Evolutionary conservation across 2,329 filamentous ascomycete species (phyloP).

Genomic region (Myriosclerotinia scirpicola): DNA sequence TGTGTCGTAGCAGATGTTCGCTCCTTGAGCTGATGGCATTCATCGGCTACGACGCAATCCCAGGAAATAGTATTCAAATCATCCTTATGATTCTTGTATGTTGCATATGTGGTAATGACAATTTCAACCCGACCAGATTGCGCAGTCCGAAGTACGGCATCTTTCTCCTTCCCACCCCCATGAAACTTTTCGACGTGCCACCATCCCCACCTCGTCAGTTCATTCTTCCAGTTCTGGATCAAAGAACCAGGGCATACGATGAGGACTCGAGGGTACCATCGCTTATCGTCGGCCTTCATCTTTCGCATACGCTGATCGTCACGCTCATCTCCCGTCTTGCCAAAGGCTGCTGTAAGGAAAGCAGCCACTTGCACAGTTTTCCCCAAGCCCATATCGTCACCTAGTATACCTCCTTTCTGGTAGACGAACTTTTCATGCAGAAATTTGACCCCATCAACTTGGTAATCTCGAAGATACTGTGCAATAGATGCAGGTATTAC

Average conservation of each 20-base stretch:
- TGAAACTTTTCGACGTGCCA: conserved; percentile 88
- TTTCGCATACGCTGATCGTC: conserved; percentile 88
- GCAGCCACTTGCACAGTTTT: conserved; percentile 97
- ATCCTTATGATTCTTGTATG: conserved; percentile 76
- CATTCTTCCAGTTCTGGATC: conserved; percentile 87
- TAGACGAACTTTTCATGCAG: conserved; percentile 87
- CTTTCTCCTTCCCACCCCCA: conserved; percentile 65
- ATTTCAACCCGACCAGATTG: conserved; percentile 78
- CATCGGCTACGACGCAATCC: conserved; percentile 93
- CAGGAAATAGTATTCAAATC: conserved; percentile 81
- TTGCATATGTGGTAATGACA: conserved; percentile 91
- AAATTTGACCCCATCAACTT: conserved; percentile 81
- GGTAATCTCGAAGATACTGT: conserved; percentile 89
- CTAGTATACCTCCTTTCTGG: conserved; percentile 75
- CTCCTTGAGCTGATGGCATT: conserved; percentile 89
- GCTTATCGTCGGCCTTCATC: conserved; percentile 56
- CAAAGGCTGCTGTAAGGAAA: conserved; percentile 87
- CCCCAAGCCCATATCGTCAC: conserved; percentile 94
- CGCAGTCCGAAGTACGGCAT: conserved; percentile 70
- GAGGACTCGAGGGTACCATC: conserved; percentile 81
- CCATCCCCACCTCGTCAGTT: conserved; percentile 90
- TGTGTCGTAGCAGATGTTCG: conserved; percentile 72
- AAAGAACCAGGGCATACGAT: conserved; percentile 87
- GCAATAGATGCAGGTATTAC: conserved; percentile 86
- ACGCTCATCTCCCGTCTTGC: conserved; percentile 86